These are phyloP conservation scores for Lecanicillium sp. DNA, from an alignment of 2,329 filamentous ascomycete genomes.

Conservation along the genomic window DNA sequence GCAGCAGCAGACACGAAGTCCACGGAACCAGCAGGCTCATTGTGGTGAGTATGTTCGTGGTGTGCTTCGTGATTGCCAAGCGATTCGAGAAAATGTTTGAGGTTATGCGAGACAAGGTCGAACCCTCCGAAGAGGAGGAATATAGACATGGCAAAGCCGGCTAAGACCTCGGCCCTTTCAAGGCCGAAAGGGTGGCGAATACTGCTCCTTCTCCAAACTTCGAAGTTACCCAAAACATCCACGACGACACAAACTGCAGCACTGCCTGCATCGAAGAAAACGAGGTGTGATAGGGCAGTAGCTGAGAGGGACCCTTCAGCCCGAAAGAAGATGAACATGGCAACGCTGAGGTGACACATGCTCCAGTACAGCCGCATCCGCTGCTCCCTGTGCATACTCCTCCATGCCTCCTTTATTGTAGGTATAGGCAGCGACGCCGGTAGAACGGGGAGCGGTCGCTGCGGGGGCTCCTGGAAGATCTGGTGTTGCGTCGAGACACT, in stretches of 20 bases:
- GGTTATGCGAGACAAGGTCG: slow-evolving; percentile 86
- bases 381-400: slow-evolving; percentile 85
- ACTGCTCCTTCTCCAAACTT: slow-evolving; percentile 90
- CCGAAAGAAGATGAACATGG: slow-evolving; percentile 77
- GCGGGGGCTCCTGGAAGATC: slow-evolving; percentile 89
- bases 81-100: slow-evolving; percentile 82
- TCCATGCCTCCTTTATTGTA: slow-evolving; percentile 78
- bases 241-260: slow-evolving; percentile 87
- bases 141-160: slow-evolving; percentile 92
- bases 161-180: slow-evolving; percentile 86
- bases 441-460: slow-evolving; percentile 75
- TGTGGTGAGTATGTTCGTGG: slow-evolving; percentile 56
- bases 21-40: slow-evolving; percentile 66
- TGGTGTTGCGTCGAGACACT: slow-evolving; percentile 84
- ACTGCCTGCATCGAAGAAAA: slow-evolving; percentile 92
- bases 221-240: slow-evolving; percentile 91
- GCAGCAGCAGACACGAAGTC: slow-evolving; percentile 77
- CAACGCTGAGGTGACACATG: slow-evolving; percentile 76
- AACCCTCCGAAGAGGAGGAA: slow-evolving; percentile 96
- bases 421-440: slow-evolving; percentile 89
- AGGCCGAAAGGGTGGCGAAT: slow-evolving; percentile 91
- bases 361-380: slow-evolving; percentile 81
- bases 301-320: slow-evolving; percentile 82
- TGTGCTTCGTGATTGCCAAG: slow-evolving; percentile 58
- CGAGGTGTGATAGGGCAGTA: slow-evolving; percentile 84